Conservation (phyloP, 148 eudicot genomes). For the Chenopodium suecicum region DNA sequence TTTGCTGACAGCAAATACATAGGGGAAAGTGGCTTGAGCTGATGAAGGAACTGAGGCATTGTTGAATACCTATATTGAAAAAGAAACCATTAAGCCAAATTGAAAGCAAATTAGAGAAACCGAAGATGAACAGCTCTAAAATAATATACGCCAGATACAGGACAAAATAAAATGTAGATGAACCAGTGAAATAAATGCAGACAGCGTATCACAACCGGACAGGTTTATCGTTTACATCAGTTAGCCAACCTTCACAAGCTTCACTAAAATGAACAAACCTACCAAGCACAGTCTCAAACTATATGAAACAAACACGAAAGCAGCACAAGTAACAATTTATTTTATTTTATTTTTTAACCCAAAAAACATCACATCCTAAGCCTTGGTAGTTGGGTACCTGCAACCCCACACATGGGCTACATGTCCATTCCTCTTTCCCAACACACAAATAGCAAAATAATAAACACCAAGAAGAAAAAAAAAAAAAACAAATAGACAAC, state of each 20-base stretch:
- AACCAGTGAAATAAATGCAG: neutral
- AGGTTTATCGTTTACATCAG: neutral
- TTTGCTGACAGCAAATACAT: slow-evolving; percentile 83
- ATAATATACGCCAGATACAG: neutral
- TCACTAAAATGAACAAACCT: neutral
- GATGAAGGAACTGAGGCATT: slow-evolving; percentile 85
- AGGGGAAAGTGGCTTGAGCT: slow-evolving; percentile 86
- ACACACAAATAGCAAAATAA: too few species aligned
- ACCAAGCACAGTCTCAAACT: neutral
- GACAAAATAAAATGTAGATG: neutral
- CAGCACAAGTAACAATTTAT: neutral
- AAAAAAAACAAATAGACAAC: too few species aligned
- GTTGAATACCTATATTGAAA: slow-evolving; percentile 55
- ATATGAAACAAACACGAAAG: neutral
- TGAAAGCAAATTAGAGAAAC: neutral
- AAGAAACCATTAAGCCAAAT: neutral
- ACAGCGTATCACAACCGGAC: neutral
- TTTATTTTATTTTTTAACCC: neutral
- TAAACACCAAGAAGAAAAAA: too few species aligned
- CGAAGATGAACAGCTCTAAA: neutral
- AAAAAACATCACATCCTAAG: neutral
- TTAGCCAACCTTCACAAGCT: neutral
- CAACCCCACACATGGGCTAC: neutral
- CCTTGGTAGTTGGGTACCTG: neutral
- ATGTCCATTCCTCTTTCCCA: too few species aligned